These are phyloP conservation scores for Balansia obtecta DNA, from an alignment of 2,329 filamentous ascomycete genomes.

Conservation along the genomic window DNA sequence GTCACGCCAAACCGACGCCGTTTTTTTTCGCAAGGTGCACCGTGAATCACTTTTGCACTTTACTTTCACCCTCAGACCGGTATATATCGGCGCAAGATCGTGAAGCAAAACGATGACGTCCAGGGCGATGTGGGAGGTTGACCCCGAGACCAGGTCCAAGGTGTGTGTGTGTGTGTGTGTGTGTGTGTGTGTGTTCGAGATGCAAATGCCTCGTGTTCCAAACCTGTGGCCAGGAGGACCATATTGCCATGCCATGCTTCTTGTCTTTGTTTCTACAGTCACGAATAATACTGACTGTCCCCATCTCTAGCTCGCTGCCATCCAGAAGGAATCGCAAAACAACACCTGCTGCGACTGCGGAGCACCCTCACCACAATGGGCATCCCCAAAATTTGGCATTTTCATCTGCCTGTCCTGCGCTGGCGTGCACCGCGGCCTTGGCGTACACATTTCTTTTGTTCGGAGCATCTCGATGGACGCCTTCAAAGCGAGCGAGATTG, in stretches of 20 bases:
- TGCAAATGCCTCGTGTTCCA: background rate
- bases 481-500: constrained; percentile 86
- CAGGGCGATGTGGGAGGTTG: constrained; percentile 95
- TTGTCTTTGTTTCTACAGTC: background rate
- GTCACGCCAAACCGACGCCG: background rate
- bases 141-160: constrained; percentile 93
- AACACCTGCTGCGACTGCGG: constrained; percentile 89
- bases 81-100: constrained; percentile 1
- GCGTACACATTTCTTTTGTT: constrained; percentile 97
- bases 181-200: constrained; percentile 47
- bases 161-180: constrained; percentile 48
- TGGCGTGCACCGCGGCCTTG: constrained; percentile 84
- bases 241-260: constrained; percentile 2
- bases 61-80: background rate
- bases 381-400: constrained; percentile 90
- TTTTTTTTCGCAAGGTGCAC: background rate
- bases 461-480: constrained; percentile 97
- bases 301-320: constrained; percentile 61
- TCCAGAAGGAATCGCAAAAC: constrained; percentile 85
- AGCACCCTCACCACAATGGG: constrained; percentile 96
- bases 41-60: background rate
- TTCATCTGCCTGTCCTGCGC: constrained; percentile 98
- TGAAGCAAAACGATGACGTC: constrained; percentile 36
- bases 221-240: constrained; percentile 1
- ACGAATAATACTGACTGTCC: constrained; percentile 1